Evolutionary conservation across 352 stramenopile genomes (phyloP).

Genomic region (Pythium insidiosum): DNA sequence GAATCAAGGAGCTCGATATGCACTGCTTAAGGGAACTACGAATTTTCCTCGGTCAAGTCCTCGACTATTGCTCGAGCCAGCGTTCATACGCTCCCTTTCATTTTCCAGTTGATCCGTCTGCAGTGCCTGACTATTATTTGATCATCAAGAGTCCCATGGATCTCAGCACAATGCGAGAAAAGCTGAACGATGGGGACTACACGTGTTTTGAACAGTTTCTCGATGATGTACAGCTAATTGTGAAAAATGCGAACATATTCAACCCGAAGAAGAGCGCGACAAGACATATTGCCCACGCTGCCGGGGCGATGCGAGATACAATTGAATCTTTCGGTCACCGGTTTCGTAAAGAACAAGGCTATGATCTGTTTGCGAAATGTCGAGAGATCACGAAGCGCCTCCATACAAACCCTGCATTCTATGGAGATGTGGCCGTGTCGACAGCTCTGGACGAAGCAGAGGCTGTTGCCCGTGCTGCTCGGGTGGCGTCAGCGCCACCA

Average conservation of each 20-base stretch:
- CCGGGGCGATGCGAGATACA: slow-evolving; percentile 85
- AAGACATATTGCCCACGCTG: slow-evolving; percentile 69
- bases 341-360: slow-evolving; percentile 81
- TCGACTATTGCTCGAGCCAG: slow-evolving; percentile 76
- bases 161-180: slow-evolving; percentile 82
- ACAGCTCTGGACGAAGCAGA: neutral
- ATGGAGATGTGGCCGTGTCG: slow-evolving; percentile 17
- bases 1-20: slow-evolving; percentile 59
- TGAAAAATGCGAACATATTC: slow-evolving; percentile 85
- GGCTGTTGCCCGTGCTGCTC: neutral
- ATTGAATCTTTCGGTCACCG: slow-evolving; percentile 83
- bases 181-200: slow-evolving; percentile 87
- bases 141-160: slow-evolving; percentile 87
- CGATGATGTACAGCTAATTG: slow-evolving; percentile 83
- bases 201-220: slow-evolving; percentile 85
- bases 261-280: slow-evolving; percentile 79
- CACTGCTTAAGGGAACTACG: slow-evolving; percentile 83
- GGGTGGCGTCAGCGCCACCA: slow-evolving; percentile 1
- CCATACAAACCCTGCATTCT: slow-evolving; percentile 34
- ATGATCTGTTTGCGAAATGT: slow-evolving; percentile 87
- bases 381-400: slow-evolving; percentile 63
- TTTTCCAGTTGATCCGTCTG: slow-evolving; percentile 58
- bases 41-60: slow-evolving; percentile 80
- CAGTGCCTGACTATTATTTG: slow-evolving; percentile 85
- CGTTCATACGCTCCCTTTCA: slow-evolving; percentile 63